Conservation (phyloP, 495 filamentous ascomycete genomes). For the Xylaria intraflava region DNA sequence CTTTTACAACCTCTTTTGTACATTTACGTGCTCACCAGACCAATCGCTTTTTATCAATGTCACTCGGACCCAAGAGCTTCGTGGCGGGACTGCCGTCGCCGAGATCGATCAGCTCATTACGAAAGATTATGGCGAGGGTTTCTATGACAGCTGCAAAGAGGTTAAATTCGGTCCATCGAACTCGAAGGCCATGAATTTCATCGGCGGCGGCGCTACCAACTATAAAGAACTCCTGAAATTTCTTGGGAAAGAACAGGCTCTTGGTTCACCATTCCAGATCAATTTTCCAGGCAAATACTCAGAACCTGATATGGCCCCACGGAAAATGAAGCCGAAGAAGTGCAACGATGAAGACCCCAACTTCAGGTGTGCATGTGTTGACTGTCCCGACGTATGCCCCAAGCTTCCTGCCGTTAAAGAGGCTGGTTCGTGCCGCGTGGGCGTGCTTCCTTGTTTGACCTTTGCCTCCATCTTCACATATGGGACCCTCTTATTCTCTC, state of each 20-base stretch:
- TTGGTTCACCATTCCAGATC: conserved; percentile 95
- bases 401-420: conserved; percentile 65
- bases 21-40: conserved; percentile 94
- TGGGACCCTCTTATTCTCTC: conserved; percentile 59
- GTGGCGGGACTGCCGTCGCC: conserved; percentile 67
- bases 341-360: conserved; percentile 82
- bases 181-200: conserved; percentile 85
- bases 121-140: conserved; percentile 76
- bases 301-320: conserved; percentile 58
- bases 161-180: conserved; percentile 95
- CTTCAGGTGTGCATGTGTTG: conserved; percentile 87
- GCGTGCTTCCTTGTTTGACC: conserved; percentile 79
- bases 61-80: conserved; percentile 61
- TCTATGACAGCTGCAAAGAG: conserved; percentile 96
- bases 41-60: conserved; percentile 95
- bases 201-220: conserved; percentile 91
- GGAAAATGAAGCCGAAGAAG: conserved; percentile 61
- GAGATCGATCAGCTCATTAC: conserved; percentile 90
- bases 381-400: conserved; percentile 81
- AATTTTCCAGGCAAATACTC: conserved; percentile 69
- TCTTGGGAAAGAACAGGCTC: conserved; percentile 78
- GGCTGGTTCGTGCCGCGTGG: conserved; percentile 69
- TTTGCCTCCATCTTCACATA: conserved; percentile 89
- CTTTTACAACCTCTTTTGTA: conserved; percentile 97
- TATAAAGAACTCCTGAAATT: conserved; percentile 80